Evolutionary conservation across 1,284 basidiomycete genomes (phyloP).

Genomic region (Cryptococcus sp.): DNA sequence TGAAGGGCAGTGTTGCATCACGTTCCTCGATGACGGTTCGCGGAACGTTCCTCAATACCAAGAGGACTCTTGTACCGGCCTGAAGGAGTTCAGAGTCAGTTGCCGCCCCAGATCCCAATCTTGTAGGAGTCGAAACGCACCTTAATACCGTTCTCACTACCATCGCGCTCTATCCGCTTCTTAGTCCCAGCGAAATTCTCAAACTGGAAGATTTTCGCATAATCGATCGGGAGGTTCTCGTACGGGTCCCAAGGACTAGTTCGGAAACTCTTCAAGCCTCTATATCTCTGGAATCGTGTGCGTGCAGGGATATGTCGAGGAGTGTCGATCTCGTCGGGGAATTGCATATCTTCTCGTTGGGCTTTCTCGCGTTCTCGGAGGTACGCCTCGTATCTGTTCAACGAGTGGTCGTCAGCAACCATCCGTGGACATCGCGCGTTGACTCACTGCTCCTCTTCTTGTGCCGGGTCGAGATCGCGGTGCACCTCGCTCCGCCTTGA

Average conservation of each 20-base stretch:
- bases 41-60: conserved; percentile 74
- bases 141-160: conserved; percentile 67
- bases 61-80: conserved; percentile 76
- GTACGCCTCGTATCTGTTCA: conserved; percentile 67
- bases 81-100: conserved; percentile 44
- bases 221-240: conserved; percentile 92
- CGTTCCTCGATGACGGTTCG: conserved; percentile 55
- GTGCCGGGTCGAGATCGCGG: conserved; percentile 64
- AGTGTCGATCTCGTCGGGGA: conserved; percentile 98
- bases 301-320: conserved; percentile 82
- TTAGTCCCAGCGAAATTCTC: conserved; percentile 90
- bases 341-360: conserved; percentile 76
- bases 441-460: conserved; percentile 78
- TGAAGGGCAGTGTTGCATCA: conserved; percentile 60
- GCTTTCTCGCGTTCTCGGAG: conserved; percentile 59
- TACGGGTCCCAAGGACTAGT: conserved; percentile 98
- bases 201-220: conserved; percentile 94
- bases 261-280: conserved; percentile 87
- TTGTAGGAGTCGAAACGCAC: conserved; percentile 54
- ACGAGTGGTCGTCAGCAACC: background rate
- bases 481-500: conserved; percentile 49
- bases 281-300: conserved; percentile 87
- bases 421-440: background rate
- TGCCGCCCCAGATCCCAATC: conserved; percentile 25
- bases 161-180: conserved; percentile 68